Conservation (phyloP, 1,139 yeast genomes). For the Trichomonascaceae sp. region DNA sequence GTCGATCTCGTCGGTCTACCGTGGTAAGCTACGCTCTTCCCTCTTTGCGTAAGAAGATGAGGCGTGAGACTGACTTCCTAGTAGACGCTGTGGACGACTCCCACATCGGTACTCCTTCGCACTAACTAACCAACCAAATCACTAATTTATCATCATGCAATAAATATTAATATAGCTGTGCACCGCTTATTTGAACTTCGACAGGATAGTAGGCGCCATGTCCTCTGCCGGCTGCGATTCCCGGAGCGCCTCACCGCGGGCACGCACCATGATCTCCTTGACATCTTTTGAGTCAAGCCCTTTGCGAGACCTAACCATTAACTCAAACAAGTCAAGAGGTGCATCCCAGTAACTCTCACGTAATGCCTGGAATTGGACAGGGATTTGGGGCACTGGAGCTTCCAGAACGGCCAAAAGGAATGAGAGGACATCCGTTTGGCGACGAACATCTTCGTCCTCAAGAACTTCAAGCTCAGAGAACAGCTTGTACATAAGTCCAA, state of each 20-base stretch:
- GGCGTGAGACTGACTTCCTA: constrained; percentile 50
- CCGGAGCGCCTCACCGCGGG: constrained; percentile 22
- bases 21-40: constrained; percentile 55
- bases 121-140: neutral
- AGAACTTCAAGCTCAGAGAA: constrained; percentile 45
- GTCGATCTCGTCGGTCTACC: constrained; percentile 12
- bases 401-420: constrained; percentile 58
- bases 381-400: constrained; percentile 37
- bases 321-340: constrained; percentile 28
- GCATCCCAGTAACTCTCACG: constrained; percentile 53
- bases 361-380: constrained; percentile 47
- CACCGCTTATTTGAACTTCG: constrained; percentile 5
- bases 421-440: too few species aligned
- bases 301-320: constrained; percentile 25
- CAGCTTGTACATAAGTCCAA: constrained; percentile 47
- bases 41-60: constrained; percentile 52
- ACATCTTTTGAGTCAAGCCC: constrained; percentile 25
- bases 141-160: too few species aligned
- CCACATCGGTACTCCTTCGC: neutral
- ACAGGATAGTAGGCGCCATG: constrained; percentile 13
- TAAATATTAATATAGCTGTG: too few species aligned
- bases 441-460: too few species aligned
- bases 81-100: constrained; percentile 38
- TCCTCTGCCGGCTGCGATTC: constrained; percentile 12
- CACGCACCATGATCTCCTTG: constrained; percentile 22